phyloP scores from a whole-genome alignment of 2,329 filamentous ascomycete species.

The Grosmannia huntii region DNA sequence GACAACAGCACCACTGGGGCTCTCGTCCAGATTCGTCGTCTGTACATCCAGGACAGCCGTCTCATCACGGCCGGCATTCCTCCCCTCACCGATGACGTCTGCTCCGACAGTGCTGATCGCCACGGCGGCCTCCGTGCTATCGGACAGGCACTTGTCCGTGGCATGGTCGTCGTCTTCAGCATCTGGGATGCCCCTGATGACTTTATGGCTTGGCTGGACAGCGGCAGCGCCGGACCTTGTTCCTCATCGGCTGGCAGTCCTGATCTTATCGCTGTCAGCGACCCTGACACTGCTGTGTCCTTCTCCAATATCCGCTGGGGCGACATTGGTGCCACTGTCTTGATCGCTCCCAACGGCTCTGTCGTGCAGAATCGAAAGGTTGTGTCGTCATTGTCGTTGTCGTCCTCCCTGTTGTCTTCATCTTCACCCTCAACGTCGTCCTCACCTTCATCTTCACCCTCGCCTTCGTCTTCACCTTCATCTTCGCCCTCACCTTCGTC shows the following conservation, averaged over 20 bases:
- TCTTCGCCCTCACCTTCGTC: too few species aligned
- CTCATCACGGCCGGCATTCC: conserved; percentile 16
- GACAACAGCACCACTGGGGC: conserved; percentile 13
- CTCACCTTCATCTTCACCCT: too few species aligned
- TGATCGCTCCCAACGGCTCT: not conserved
- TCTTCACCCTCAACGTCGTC: too few species aligned
- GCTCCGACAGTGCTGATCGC: conserved; percentile 10
- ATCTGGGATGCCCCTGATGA: conserved; percentile 42
- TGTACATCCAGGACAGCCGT: conserved; percentile 34
- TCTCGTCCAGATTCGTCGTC: conserved; percentile 31
- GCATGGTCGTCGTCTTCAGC: conserved; percentile 40
- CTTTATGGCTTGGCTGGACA: conserved; percentile 46
- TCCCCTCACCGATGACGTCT: conserved; percentile 13
- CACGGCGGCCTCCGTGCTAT: conserved; percentile 17
- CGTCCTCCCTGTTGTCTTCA: too few species aligned
- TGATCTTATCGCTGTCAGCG: conserved; percentile 26
- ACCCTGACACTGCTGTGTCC: conserved; percentile 34
- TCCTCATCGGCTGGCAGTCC: conserved; percentile 40
- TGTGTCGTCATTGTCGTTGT: too few species aligned
- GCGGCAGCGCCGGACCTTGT: conserved; percentile 38
- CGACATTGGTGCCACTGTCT: conserved; percentile 24
- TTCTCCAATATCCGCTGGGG: conserved; percentile 46
- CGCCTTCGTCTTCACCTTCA: too few species aligned
- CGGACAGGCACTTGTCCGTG: conserved; percentile 27
- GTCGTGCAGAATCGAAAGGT: not conserved